phyloP scores from a whole-genome alignment of 495 filamentous ascomycete species.

The Podospora pseudocomata region DNA sequence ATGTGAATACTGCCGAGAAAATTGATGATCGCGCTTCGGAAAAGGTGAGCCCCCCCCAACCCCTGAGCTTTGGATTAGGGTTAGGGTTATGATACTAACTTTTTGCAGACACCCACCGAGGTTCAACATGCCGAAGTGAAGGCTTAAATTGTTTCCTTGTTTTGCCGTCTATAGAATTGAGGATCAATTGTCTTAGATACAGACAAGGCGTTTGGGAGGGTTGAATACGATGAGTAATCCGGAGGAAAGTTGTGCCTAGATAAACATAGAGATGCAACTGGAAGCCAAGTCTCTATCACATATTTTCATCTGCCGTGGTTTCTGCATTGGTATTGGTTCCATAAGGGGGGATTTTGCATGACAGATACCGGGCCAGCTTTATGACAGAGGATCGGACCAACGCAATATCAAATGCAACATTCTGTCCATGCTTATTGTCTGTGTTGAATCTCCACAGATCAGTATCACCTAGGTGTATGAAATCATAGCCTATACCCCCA shows the following conservation, averaged over 20 bases:
- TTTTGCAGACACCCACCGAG: background rate
- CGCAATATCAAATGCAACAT: no score
- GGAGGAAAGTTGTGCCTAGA: background rate
- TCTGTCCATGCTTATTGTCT: no score
- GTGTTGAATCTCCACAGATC: no score
- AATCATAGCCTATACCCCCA: no score
- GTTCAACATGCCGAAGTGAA: slow-evolving; percentile 4
- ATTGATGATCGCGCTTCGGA: background rate
- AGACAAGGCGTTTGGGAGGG: background rate
- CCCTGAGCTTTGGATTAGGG: background rate
- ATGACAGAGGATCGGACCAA: no score
- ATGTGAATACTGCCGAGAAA: background rate
- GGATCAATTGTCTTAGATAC: background rate
- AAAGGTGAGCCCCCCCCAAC: background rate
- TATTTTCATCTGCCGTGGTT: background rate
- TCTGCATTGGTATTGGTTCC: background rate
- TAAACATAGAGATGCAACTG: background rate
- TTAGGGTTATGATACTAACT: background rate
- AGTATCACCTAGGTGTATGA: no score
- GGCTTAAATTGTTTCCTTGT: background rate
- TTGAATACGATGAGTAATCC: background rate
- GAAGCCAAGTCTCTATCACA: background rate
- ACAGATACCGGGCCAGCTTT: background rate
- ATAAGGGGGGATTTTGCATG: background rate
- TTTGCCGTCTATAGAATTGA: background rate